Evolutionary conservation across 495 filamentous ascomycete species (phyloP).

Genomic region (Penicillium paradoxum): DNA sequence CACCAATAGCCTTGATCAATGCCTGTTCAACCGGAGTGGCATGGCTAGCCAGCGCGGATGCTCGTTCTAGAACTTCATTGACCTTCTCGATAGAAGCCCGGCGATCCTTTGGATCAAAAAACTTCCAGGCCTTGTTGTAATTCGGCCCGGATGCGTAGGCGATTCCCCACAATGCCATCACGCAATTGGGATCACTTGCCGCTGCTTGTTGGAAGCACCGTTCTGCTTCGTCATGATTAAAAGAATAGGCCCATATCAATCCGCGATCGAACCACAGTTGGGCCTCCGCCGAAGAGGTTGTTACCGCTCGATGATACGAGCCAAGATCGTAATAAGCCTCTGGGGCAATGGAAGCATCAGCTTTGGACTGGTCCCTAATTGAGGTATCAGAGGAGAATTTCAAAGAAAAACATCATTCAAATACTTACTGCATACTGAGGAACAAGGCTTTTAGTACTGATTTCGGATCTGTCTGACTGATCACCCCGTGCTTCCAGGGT

Average conservation of each 20-base stretch:
- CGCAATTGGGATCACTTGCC: conserved; percentile 4
- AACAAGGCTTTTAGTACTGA: too few species aligned
- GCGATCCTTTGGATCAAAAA: background rate
- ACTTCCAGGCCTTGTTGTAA: background rate
- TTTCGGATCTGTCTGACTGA: too few species aligned
- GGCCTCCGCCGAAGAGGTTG: conserved; percentile 25
- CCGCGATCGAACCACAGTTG: conserved; percentile 15
- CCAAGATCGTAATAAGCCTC: background rate
- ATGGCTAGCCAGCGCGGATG: background rate
- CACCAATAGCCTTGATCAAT: background rate
- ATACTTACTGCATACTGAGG: too few species aligned
- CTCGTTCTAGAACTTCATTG: background rate
- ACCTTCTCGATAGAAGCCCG: background rate
- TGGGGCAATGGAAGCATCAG: too few species aligned
- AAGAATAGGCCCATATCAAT: conserved; percentile 10
- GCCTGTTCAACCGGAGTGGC: background rate
- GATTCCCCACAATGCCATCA: background rate
- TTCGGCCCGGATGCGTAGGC: background rate
- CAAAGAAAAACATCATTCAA: too few species aligned
- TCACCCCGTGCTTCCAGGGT: too few species aligned
- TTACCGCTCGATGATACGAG: conserved; percentile 18
- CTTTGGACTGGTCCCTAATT: too few species aligned
- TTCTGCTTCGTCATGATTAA: conserved; percentile 13
- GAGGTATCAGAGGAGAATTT: too few species aligned
- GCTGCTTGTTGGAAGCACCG: conserved; percentile 7